Percentiles rank a stretch among this genome's conserved stretches.
Conservation (phyloP, 108 stramenopile genomes). For the Cyclostephanos invisitatus region DNA sequence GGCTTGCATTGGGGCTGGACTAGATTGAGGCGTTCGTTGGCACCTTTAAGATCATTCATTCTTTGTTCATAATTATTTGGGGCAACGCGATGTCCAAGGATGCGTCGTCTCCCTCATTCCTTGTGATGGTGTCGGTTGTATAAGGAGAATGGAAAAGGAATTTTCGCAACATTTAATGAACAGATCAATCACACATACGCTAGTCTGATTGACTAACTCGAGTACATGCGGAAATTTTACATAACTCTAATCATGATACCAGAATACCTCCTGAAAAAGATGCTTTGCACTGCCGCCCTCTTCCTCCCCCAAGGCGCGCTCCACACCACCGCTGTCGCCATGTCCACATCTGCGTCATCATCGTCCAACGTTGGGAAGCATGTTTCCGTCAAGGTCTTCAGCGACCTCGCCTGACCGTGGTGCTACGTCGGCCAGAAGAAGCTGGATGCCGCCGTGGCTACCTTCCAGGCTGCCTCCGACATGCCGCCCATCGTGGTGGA, state of each 20-base stretch:
- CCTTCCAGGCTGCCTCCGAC: slow-evolving; percentile 28
- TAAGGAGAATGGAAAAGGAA: too few relatives aligned
- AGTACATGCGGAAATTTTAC: too few relatives aligned
- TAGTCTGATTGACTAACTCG: too few relatives aligned
- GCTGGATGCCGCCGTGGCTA: slow-evolving; percentile 56
- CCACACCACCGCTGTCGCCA: background rate
- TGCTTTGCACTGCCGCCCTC: too few relatives aligned
- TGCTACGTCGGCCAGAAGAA: slow-evolving; percentile 76
- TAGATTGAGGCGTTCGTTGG: slow-evolving; percentile 6
- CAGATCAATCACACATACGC: background rate
- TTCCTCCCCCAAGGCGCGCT: background rate
- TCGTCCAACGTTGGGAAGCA: background rate
- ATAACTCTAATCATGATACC: too few relatives aligned
- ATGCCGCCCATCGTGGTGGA: slow-evolving; percentile 48
- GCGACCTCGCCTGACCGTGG: slow-evolving; percentile 84
- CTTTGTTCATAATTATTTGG: too few relatives aligned
- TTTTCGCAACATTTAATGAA: too few relatives aligned
- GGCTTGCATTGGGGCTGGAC: too few relatives aligned
- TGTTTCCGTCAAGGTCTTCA: slow-evolving; percentile 56
- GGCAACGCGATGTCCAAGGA: too few relatives aligned
- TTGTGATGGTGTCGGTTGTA: too few relatives aligned
- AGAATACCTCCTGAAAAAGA: too few relatives aligned
- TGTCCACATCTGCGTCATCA: slow-evolving; percentile 5
- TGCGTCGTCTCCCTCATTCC: too few relatives aligned
- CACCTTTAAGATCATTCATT: background rate